phyloP scores from a whole-genome alignment of 1,284 basidiomycete genomes.

The Quambalaria eucalypti region DNA sequence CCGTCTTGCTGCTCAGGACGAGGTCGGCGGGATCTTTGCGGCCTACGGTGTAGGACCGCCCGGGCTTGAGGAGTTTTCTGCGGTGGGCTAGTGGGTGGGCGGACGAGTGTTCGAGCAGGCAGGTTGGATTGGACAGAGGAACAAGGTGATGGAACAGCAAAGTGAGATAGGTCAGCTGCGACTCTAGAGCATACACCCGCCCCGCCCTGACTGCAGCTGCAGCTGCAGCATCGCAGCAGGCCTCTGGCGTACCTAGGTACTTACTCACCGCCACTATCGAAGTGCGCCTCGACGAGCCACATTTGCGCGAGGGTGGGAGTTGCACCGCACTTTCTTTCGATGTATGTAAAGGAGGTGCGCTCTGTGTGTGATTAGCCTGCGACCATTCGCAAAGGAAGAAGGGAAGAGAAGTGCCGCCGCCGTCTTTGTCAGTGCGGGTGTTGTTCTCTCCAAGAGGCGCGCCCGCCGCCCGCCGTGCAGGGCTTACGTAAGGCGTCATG shows the following conservation, averaged over 20 bases:
- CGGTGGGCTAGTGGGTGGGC: background rate
- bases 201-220: background rate
- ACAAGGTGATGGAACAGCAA: background rate
- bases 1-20: constrained; percentile 29
- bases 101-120: no score
- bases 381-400: no score
- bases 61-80: constrained; percentile 24
- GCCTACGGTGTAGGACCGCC: constrained; percentile 25
- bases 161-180: background rate
- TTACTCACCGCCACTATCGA: background rate
- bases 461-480: no score
- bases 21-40: constrained; percentile 34
- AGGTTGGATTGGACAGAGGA: no score
- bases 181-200: background rate
- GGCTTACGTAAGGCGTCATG: no score
- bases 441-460: no score
- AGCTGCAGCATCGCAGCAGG: no score
- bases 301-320: background rate
- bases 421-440: no score
- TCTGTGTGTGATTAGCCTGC: no score
- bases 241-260: no score
- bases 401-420: no score
- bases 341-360: no score
- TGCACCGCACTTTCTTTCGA: background rate
- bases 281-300: background rate